Base-by-base conservation (phyloP, 1,139 yeast genomes). In the Yamadazyma taylorii region DNA sequence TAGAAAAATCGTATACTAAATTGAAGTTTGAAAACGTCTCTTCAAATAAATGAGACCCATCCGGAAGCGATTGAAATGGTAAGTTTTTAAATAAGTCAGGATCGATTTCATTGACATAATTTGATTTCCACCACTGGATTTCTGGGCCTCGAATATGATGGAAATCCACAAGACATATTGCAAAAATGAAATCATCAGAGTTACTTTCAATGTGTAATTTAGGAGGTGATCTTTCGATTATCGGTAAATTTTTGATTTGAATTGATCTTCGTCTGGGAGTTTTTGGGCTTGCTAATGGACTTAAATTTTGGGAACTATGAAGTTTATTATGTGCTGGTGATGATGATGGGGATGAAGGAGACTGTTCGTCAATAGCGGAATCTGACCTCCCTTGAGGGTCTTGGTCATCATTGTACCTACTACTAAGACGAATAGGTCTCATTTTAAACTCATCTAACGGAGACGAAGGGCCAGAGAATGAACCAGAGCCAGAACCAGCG, bases 61-160 rank as follows among this genome's bases (percentile, higher is more conserved):
- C 98, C 0, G 98, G 98, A 24, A 92, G 66, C 3, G 97, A 95
- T 56, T 90, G 97, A 55, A 92, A 92, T 3, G 97, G 94, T 32
- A 92, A 63, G 52, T 85, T 81, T n/a, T 92, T 88, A 88, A 96
- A 92, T 16, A 85, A 62, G 33, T 66, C 63, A 21, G 75, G 63
- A 13, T 61, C 49, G 39, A 66, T 59, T 5, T 56, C 57, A 1
- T 61, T 58, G 31, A 63, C 63, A 36, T 80, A 78, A 40, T 82
- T 78, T 14, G 95, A 89, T 34, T 80, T 73, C 89, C 96, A 87
- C 66, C 87, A 88, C 59, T 90, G 97, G 14, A 92, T 81, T 56
- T 92, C 97, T 0, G 98, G 98, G 0, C 98, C 98, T 40, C 96
- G 65, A 17, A 85, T 75, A 54, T 92, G 98, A 56, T 92, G 96